Percentiles rank a stretch among this genome's conserved stretches.
These are phyloP conservation scores for Aspergillus bertholletiae DNA, from an alignment of 495 filamentous ascomycete species.

Conservation along the genomic window DNA sequence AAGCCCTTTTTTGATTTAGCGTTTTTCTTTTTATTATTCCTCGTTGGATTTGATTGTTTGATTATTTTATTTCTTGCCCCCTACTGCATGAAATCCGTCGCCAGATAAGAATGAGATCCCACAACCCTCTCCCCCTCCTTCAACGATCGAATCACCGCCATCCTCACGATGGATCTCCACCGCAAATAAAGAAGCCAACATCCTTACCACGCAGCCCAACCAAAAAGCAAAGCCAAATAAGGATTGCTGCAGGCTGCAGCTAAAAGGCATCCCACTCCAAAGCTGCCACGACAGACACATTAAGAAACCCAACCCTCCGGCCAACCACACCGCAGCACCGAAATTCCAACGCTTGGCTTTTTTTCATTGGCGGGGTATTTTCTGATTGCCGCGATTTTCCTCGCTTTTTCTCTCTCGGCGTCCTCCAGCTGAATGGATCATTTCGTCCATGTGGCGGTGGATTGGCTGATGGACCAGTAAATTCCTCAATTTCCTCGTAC, in stretches of 20 bases:
- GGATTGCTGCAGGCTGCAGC: neutral
- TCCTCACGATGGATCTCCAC: no score
- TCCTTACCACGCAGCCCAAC: neutral
- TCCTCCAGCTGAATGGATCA: neutral
- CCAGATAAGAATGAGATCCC: neutral
- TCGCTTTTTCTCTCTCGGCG: neutral
- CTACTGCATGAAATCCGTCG: no score
- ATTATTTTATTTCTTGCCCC: no score
- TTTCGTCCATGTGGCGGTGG: neutral
- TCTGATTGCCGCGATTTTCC: neutral
- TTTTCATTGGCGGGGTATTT: neutral
- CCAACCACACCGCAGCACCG: neutral
- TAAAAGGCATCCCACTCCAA: neutral
- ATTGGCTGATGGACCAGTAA: neutral
- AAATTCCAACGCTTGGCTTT: neutral
- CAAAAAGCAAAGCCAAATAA: constrained; percentile 1
- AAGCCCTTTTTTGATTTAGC: no score
- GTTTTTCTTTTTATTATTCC: no score
- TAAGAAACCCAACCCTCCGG: neutral
- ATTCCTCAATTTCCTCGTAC: neutral
- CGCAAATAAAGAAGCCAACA: neutral
- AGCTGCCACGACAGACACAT: neutral
- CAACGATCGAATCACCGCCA: neutral
- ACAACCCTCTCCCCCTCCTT: neutral
- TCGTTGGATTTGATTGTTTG: no score